phyloP scores from a whole-genome alignment of 1,284 basidiomycete genomes.

The Chalciporus sp. region DNA sequence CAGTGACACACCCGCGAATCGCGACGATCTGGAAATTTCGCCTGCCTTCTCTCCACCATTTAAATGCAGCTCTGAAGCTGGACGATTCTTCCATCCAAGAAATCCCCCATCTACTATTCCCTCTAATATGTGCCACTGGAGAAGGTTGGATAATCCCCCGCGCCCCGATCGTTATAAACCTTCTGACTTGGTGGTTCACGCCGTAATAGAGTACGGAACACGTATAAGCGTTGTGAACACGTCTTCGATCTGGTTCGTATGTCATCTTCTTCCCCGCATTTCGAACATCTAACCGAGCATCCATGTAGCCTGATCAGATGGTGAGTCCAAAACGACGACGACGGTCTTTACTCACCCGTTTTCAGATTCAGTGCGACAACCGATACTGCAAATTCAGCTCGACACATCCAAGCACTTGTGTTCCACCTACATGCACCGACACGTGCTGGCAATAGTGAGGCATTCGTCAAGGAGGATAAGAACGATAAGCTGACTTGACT shows the following conservation, averaged over 20 bases:
- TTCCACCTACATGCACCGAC: slow-evolving; percentile 52
- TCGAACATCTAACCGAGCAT: slow-evolving; percentile 16
- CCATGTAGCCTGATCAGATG: slow-evolving; percentile 56
- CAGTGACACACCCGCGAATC: slow-evolving; percentile 25
- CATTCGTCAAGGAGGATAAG: slow-evolving; percentile 5
- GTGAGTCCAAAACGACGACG: slow-evolving; percentile 35
- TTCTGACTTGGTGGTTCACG: slow-evolving; percentile 9
- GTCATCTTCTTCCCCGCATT: slow-evolving; percentile 13
- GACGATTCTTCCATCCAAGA: slow-evolving; percentile 7
- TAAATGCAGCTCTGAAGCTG: slow-evolving; percentile 24
- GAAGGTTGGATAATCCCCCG: slow-evolving; percentile 26
- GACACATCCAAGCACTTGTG: slow-evolving; percentile 60
- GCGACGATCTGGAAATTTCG: slow-evolving; percentile 26
- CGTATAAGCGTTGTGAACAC: slow-evolving; percentile 54
- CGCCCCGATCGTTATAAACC: neutral
- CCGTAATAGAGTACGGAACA: slow-evolving; percentile 33
- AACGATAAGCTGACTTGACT: slow-evolving; percentile 25
- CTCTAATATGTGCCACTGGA: slow-evolving; percentile 33
- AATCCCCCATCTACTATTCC: slow-evolving; percentile 11
- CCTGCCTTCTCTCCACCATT: slow-evolving; percentile 15
- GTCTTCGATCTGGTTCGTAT: slow-evolving; percentile 53
- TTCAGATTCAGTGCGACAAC: slow-evolving; percentile 59
- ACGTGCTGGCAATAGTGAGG: slow-evolving; percentile 82
- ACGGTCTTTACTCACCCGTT: slow-evolving; percentile 18
- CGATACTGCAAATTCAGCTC: slow-evolving; percentile 71